Evolutionary conservation across 805 yeast genomes (phyloP).

Genomic region (Ogataea angusta): DNA sequence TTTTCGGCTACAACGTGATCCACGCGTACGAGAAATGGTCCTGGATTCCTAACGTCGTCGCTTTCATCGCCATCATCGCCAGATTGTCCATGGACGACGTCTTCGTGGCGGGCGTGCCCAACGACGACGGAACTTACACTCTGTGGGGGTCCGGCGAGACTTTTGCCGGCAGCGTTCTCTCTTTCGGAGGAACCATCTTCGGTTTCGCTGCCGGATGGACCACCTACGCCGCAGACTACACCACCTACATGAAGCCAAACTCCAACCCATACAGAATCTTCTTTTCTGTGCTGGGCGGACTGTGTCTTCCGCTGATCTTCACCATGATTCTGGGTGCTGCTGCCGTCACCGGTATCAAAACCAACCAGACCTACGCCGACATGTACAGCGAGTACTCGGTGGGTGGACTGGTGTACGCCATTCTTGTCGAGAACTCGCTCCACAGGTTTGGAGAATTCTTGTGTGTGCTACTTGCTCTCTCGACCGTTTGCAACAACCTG

Average conservation of each 20-base stretch:
- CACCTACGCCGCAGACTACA: constrained; percentile 88
- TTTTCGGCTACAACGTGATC: constrained; percentile 81
- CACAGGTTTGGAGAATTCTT: constrained; percentile 90
- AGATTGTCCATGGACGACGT: constrained; percentile 65
- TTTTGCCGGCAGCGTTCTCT: constrained; percentile 72
- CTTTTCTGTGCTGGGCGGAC: constrained; percentile 59
- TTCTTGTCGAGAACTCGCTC: constrained; percentile 73
- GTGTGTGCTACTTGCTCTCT: constrained; percentile 77
- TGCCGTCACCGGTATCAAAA: constrained; percentile 62
- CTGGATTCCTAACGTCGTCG: constrained; percentile 79
- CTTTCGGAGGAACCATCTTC: constrained; percentile 78
- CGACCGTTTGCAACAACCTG: constrained; percentile 87
- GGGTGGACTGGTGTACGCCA: constrained; percentile 82
- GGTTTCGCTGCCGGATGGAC: constrained; percentile 97
- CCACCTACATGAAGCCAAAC: constrained; percentile 75
- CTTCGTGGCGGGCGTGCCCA: constrained; percentile 50
- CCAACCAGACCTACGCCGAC: constrained; percentile 42
- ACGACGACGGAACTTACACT: constrained; percentile 25
- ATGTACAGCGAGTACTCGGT: constrained; percentile 52
- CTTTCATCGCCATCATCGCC: constrained; percentile 75
- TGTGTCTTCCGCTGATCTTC: constrained; percentile 65
- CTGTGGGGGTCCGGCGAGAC: constrained; percentile 52
- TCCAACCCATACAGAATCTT: constrained; percentile 60
- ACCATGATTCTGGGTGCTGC: constrained; percentile 86
- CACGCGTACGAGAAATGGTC: constrained; percentile 81